Conservation (phyloP, 2,329 filamentous ascomycete genomes). For the Apiospora malaysiana region DNA sequence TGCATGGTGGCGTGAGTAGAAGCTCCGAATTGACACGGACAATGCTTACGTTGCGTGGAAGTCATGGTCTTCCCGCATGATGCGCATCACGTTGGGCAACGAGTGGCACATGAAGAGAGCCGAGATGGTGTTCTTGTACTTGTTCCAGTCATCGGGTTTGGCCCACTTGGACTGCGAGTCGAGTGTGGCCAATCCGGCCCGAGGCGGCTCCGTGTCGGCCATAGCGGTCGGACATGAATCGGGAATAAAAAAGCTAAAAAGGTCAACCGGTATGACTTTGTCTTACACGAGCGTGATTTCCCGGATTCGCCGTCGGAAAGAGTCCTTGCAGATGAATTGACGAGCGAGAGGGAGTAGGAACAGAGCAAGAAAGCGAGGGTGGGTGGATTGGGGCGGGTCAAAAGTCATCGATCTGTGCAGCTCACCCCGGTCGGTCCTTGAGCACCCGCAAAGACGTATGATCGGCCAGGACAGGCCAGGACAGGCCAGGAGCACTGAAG, state of each 20-base stretch:
- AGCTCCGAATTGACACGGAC: not conserved
- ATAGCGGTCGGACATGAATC: not conserved
- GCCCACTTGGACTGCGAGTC: conserved; percentile 23
- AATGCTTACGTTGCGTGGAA: conserved; percentile 27
- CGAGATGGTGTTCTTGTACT: conserved; percentile 24
- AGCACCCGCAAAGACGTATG: not conserved
- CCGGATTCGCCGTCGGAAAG: not conserved
- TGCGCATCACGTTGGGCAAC: conserved; percentile 24
- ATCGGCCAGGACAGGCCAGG: not conserved
- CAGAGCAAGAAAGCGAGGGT: not conserved
- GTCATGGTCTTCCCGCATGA: conserved; percentile 26
- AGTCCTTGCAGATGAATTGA: conserved; percentile 14
- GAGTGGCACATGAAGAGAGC: conserved; percentile 26
- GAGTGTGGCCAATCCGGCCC: not conserved
- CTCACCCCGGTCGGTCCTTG: not conserved
- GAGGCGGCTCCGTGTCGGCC: not conserved
- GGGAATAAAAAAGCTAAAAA: no score
- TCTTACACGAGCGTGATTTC: not conserved
- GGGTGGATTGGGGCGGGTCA: conserved; percentile 10
- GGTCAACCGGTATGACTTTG: not conserved
- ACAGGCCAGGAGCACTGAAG: not conserved
- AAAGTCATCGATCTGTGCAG: conserved; percentile 12
- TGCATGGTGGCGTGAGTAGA: conserved; percentile 5
- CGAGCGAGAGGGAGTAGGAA: not conserved
- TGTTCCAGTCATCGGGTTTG: conserved; percentile 25